phyloP scores from a whole-genome alignment of 352 stramenopile species.

The Phytophthora constricta region DNA sequence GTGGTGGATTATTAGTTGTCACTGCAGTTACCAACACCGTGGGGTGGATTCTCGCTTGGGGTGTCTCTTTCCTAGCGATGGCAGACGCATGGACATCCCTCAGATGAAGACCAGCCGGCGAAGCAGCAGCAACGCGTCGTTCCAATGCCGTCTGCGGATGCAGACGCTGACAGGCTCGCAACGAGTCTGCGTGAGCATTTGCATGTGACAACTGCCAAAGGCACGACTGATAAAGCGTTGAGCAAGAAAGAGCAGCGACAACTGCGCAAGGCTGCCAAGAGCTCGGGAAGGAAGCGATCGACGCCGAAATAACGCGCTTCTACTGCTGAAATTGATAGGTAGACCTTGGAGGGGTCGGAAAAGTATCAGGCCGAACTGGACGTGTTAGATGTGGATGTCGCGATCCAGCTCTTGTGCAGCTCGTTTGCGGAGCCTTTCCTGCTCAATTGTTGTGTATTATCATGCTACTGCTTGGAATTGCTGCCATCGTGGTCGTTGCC shows the following conservation, averaged over 20 bases:
- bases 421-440: no score
- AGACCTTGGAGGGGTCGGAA: background rate
- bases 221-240: slow-evolving; percentile 15
- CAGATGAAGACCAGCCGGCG: slow-evolving; percentile 6
- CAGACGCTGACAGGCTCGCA: slow-evolving; percentile 19
- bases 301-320: slow-evolving; percentile 23
- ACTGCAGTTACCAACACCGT: slow-evolving; percentile 4
- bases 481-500: background rate
- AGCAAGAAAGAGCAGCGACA: slow-evolving; percentile 63
- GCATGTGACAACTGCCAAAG: slow-evolving; percentile 22
- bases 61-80: slow-evolving; percentile 32
- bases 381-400: background rate
- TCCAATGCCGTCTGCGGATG: slow-evolving; percentile 18
- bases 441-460: no score
- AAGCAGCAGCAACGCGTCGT: slow-evolving; percentile 13
- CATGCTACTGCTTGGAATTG: background rate
- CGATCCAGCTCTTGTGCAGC: no score
- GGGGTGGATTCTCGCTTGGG: slow-evolving; percentile 4
- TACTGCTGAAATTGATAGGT: background rate
- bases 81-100: slow-evolving; percentile 26
- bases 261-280: slow-evolving; percentile 34
- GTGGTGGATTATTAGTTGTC: slow-evolving; percentile 19
- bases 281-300: slow-evolving; percentile 8
- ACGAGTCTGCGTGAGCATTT: slow-evolving; percentile 29
- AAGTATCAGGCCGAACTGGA: background rate